phyloP scores from a whole-genome alignment of 2,329 filamentous ascomycete species.

The Talaromyces sp. region DNA sequence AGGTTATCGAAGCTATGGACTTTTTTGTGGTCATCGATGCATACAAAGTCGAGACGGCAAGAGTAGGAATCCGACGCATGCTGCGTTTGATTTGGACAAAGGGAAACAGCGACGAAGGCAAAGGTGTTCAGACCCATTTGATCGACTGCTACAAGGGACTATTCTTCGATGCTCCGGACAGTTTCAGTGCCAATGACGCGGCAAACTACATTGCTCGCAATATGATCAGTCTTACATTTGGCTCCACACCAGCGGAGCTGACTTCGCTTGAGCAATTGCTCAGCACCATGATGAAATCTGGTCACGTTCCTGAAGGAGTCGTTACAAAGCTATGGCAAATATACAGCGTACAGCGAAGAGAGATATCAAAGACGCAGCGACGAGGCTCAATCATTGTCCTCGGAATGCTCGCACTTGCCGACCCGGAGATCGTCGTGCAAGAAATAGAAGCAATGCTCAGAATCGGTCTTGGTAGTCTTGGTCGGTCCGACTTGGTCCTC shows the following conservation, averaged over 20 bases:
- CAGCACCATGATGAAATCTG: conserved; percentile 95
- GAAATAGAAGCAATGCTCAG: conserved; percentile 93
- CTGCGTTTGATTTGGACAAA: conserved; percentile 98
- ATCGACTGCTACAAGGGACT: conserved; percentile 95
- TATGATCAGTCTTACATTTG: conserved; percentile 98
- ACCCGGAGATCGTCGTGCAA: conserved; percentile 84
- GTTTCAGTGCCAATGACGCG: conserved; percentile 80
- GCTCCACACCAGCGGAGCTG: conserved; percentile 86
- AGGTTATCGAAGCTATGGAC: conserved; percentile 98
- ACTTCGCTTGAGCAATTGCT: conserved; percentile 93
- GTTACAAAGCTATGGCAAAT: conserved; percentile 95
- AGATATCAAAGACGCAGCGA: conserved; percentile 86
- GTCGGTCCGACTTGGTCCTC: conserved; percentile 74
- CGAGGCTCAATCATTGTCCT: conserved; percentile 92
- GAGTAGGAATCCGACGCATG: conserved; percentile 90
- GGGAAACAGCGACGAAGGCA: conserved; percentile 97
- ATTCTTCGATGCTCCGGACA: conserved; percentile 91
- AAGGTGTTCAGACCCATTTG: conserved; percentile 91
- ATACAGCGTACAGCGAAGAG: conserved; percentile 86
- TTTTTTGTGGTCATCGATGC: conserved; percentile 94
- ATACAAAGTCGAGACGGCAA: conserved; percentile 91
- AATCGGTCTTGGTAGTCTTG: conserved; percentile 77
- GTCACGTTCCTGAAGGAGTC: conserved; percentile 77
- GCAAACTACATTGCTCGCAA: conserved; percentile 95
- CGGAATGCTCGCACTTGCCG: conserved; percentile 91